Conservation (phyloP, 768 basidiomycete species). For the Psilocybe sp. region DNA sequence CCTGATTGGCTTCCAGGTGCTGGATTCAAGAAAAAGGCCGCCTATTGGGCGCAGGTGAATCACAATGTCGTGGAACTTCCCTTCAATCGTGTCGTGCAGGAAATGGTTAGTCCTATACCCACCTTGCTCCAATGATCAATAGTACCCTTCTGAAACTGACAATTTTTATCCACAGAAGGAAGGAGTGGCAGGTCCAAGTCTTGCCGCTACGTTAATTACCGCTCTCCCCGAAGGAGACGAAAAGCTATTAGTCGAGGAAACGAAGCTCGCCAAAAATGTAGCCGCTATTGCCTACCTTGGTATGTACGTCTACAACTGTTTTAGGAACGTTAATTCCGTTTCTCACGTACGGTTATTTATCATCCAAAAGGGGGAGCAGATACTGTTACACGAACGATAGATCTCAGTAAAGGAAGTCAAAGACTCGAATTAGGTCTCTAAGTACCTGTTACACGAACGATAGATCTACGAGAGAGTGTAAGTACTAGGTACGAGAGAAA, state of each 20-base stretch:
- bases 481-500: no score
- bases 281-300: constrained; percentile 20
- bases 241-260: no score
- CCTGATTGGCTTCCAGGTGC: constrained; percentile 40
- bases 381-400: constrained; percentile 1
- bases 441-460: no score
- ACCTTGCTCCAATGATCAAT: background rate
- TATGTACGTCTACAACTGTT: constrained; percentile 3
- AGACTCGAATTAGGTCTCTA: no score
- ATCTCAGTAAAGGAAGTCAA: no score
- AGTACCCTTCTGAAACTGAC: background rate
- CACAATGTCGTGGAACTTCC: constrained; percentile 12
- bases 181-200: constrained; percentile 12
- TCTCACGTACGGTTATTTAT: background rate
- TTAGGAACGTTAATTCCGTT: background rate
- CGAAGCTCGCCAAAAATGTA: constrained; percentile 12
- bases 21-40: constrained; percentile 26
- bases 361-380: constrained; percentile 14
- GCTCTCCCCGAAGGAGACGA: constrained; percentile 13
- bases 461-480: no score
- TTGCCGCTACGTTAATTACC: constrained; percentile 16
- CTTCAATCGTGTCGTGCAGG: constrained; percentile 14
- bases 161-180: constrained; percentile 5
- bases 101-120: constrained; percentile 12
- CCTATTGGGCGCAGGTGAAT: constrained; percentile 12